phyloP scores from a whole-genome alignment of 1,284 basidiomycete species.

The Bondarzewia mesenterica region DNA sequence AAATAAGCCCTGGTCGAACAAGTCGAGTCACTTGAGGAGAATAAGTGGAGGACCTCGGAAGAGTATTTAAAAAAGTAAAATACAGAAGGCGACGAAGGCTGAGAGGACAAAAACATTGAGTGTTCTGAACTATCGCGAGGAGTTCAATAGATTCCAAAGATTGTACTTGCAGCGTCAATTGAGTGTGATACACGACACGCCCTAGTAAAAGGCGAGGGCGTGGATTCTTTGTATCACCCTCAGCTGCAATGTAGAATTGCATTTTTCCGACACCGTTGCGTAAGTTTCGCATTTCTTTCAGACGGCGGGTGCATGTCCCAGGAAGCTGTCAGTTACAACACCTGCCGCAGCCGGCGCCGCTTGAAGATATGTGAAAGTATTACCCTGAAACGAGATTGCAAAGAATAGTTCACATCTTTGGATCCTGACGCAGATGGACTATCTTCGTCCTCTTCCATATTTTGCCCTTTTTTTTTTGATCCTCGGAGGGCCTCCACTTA shows the following conservation, averaged over 20 bases:
- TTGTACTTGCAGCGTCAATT: constrained; percentile 40
- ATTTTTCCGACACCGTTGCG: constrained; percentile 4
- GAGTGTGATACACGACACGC: constrained; percentile 53
- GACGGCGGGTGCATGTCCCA: constrained; percentile 20
- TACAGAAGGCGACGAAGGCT: constrained; percentile 9
- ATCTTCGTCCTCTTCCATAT: neutral
- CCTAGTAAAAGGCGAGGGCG: constrained; percentile 68
- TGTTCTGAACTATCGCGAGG: constrained; percentile 20
- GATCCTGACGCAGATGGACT: no score
- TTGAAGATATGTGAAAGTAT: no score
- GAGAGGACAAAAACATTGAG: neutral
- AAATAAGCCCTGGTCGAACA: neutral
- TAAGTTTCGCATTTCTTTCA: constrained; percentile 31
- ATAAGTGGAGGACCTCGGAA: neutral
- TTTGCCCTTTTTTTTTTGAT: neutral
- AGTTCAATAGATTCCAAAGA: constrained; percentile 47
- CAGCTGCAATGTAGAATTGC: constrained; percentile 21
- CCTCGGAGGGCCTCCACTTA: no score
- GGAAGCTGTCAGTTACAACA: no score
- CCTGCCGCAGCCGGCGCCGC: no score
- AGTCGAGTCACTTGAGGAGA: neutral
- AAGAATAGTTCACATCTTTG: no score
- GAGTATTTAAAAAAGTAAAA: neutral
- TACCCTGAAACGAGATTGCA: no score
- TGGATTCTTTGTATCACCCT: constrained; percentile 48